A percentile compares a stretch with the other conserved stretches of the same genome.
Evolutionary conservation across 768 basidiomycete genomes (phyloP).

Genomic region (Pulveroboletus sp.): DNA sequence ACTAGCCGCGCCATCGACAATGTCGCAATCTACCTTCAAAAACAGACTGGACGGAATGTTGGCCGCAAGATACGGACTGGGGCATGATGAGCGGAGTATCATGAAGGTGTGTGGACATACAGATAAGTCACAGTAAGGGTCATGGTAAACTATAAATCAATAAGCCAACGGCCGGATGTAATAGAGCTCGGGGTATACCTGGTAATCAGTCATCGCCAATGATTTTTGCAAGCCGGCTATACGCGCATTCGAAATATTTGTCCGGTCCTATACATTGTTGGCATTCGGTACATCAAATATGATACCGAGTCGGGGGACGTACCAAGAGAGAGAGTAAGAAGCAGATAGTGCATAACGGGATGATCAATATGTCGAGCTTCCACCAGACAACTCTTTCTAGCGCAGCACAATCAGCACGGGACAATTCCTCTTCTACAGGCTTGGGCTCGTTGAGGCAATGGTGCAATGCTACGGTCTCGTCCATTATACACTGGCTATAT

Average conservation of each 20-base stretch:
- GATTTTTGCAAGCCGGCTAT: slow-evolving; percentile 58
- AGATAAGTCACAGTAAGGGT: slow-evolving; percentile 28
- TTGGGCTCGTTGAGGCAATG: neutral
- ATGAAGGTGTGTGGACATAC: slow-evolving; percentile 9
- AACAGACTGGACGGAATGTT: slow-evolving; percentile 59
- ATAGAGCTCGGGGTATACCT: slow-evolving; percentile 8
- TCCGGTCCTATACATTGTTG: slow-evolving; percentile 26
- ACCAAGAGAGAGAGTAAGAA: slow-evolving; percentile 49
- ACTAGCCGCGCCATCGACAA: neutral
- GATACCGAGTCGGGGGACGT: slow-evolving; percentile 11
- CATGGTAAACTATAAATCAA: slow-evolving; percentile 28
- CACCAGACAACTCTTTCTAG: slow-evolving; percentile 43
- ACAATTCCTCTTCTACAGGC: neutral
- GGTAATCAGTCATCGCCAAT: slow-evolving; percentile 32
- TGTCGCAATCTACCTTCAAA: slow-evolving; percentile 37
- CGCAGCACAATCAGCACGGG: slow-evolving; percentile 1
- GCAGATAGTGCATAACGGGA: slow-evolving; percentile 48
- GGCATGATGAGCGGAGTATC: neutral
- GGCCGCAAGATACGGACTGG: slow-evolving; percentile 46
- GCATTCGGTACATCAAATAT: neutral
- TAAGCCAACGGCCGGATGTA: neutral
- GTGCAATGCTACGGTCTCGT: neutral
- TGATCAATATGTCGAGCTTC: slow-evolving; percentile 44
- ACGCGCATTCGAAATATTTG: slow-evolving; percentile 55
- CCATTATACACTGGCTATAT: neutral